phyloP scores from a whole-genome alignment of 2,329 filamentous ascomycete species.

The Colletotrichum destructivum region DNA sequence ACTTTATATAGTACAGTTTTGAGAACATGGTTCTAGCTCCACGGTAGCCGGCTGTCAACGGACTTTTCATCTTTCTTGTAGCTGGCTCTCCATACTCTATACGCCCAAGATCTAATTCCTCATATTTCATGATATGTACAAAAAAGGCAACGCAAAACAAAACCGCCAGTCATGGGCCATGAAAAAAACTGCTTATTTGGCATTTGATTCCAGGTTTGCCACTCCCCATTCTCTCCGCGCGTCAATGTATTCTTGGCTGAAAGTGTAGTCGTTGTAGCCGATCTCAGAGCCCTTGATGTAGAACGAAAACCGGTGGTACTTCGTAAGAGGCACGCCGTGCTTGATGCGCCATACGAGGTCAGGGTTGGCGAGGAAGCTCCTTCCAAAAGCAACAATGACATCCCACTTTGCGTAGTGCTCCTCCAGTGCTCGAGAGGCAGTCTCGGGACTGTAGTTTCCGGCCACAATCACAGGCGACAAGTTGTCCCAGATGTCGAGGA shows the following conservation, averaged over 20 bases:
- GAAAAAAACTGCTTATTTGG: neutral
- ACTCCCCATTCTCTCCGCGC: constrained; percentile 21
- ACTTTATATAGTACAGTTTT: too few relatives aligned
- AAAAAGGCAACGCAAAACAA: too few relatives aligned
- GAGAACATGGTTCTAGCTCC: too few relatives aligned
- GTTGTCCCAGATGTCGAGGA: constrained; percentile 50
- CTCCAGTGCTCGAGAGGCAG: constrained; percentile 44
- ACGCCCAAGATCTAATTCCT: too few relatives aligned
- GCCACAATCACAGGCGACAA: constrained; percentile 48
- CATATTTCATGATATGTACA: too few relatives aligned
- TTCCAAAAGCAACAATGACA: constrained; percentile 50
- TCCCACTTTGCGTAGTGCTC: constrained; percentile 49
- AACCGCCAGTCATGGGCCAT: neutral
- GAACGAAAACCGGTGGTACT: constrained; percentile 48
- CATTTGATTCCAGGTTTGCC: neutral
- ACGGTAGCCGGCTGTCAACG: too few relatives aligned
- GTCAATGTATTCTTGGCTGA: constrained; percentile 29
- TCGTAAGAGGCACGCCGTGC: constrained; percentile 44
- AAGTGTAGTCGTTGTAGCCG: constrained; percentile 32
- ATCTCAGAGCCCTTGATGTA: constrained; percentile 40
- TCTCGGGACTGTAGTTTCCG: constrained; percentile 45
- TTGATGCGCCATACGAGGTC: constrained; percentile 49
- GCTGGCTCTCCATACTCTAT: too few relatives aligned
- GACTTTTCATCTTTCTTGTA: too few relatives aligned
- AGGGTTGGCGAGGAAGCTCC: constrained; percentile 49